Conservation (phyloP, 2,329 filamentous ascomycete genomes). For the Diaporthe citri region DNA sequence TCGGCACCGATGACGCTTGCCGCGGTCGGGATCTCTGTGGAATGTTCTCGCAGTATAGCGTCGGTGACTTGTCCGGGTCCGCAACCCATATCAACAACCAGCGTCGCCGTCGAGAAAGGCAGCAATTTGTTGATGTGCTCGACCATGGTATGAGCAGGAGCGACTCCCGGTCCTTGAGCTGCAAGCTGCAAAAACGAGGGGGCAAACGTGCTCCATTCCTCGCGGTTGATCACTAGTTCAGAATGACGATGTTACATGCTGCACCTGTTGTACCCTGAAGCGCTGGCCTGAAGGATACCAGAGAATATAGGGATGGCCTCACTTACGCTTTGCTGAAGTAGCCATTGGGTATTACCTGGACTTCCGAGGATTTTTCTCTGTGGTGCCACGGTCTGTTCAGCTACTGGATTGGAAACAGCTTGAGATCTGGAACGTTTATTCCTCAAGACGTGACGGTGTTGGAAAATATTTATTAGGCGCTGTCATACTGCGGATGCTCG, state of each 20-base stretch:
- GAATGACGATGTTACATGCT: neutral
- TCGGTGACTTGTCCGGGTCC: slow-evolving; percentile 41
- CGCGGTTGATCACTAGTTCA: slow-evolving; percentile 22
- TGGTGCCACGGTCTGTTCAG: neutral
- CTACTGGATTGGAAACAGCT: neutral
- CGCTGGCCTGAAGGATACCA: neutral
- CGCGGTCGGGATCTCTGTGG: slow-evolving; percentile 5
- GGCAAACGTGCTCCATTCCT: slow-evolving; percentile 27
- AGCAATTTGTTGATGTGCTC: slow-evolving; percentile 26
- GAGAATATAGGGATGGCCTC: neutral
- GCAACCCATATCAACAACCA: slow-evolving; percentile 41
- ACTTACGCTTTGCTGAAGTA: neutral
- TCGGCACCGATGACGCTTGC: slow-evolving; percentile 39
- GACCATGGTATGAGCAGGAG: slow-evolving; percentile 39
- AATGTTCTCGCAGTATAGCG: slow-evolving; percentile 36
- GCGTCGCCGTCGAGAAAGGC: slow-evolving; percentile 39
- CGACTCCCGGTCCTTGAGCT: slow-evolving; percentile 37
- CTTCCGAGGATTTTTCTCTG: neutral
- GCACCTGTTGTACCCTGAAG: neutral
- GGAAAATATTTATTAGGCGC: neutral
- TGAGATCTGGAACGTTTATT: neutral
- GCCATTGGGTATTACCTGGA: neutral
- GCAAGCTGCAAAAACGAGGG: slow-evolving; percentile 13
- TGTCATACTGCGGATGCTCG: neutral
- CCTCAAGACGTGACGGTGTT: too few relatives aligned